Conservation (phyloP, 2,329 filamentous ascomycete genomes). For the Penicillium sp. region DNA sequence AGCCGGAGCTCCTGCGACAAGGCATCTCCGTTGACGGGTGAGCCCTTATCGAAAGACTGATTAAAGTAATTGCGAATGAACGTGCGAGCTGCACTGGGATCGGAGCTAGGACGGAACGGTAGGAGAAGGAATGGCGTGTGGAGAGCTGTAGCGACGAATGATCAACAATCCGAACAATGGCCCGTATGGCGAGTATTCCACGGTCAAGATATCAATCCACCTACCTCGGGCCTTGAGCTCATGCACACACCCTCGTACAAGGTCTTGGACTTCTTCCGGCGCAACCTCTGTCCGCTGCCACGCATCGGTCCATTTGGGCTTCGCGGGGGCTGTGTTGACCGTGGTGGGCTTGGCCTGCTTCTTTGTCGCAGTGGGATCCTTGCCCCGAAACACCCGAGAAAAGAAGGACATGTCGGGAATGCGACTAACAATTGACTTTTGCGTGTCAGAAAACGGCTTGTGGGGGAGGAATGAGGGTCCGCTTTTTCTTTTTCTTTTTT, state of each 20-base stretch:
- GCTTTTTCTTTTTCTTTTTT: slow-evolving; percentile 11
- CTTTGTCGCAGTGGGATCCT: slow-evolving; percentile 67
- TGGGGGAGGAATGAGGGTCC: slow-evolving; percentile 3
- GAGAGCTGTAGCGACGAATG: slow-evolving; percentile 59
- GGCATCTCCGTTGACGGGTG: slow-evolving; percentile 61
- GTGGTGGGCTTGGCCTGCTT: slow-evolving; percentile 53
- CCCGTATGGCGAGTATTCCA: slow-evolving; percentile 16
- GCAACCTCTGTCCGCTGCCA: slow-evolving; percentile 80
- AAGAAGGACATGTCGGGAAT: slow-evolving; percentile 52
- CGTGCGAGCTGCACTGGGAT: slow-evolving; percentile 85
- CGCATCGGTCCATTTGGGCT: slow-evolving; percentile 82
- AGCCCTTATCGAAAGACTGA: slow-evolving; percentile 58
- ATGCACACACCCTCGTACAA: slow-evolving; percentile 78
- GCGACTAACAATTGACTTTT: slow-evolving; percentile 18
- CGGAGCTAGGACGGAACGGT: slow-evolving; percentile 88
- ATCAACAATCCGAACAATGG: slow-evolving; percentile 33
- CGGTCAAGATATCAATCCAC: slow-evolving; percentile 34
- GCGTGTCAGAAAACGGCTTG: slow-evolving; percentile 4
- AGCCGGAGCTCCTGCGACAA: slow-evolving; percentile 85
- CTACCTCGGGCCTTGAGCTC: slow-evolving; percentile 94
- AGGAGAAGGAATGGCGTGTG: slow-evolving; percentile 89
- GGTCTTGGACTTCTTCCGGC: slow-evolving; percentile 85
- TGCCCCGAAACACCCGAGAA: slow-evolving; percentile 67
- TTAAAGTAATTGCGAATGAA: slow-evolving; percentile 94
- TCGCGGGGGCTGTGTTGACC: slow-evolving; percentile 56